Evolutionary conservation across 257 asterid species (phyloP), one percentile per base, ranked within the genome.

Genomic region (Echium plantagineum): DNA sequence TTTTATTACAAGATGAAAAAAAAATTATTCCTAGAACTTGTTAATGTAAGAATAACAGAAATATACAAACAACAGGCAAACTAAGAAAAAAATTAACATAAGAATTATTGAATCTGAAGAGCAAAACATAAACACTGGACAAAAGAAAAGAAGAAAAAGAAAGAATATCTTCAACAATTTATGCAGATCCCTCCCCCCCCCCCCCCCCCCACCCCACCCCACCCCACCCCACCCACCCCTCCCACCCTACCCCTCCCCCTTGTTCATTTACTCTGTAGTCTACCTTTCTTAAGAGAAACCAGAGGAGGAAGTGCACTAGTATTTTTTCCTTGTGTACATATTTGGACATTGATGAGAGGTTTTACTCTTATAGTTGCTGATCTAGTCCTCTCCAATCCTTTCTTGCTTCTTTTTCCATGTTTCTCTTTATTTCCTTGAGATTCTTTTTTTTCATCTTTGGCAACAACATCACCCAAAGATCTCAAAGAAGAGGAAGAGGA

Each of bases 281-380:
- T 67, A 47, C 78, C 79, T 71, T 78, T 86, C 80, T 77, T 86
- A 16, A 74, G 60, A 6, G 87, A 62, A 75, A 79, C 77, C 66
- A 80, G 26, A 21, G 94, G 87, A 48, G 91, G 85, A 70, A 76
- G 61, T 2, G 73, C 75, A 19, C 49, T 42, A 66, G 63, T 74
- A 72, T 49, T 76, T 70, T 81, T 89, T 16, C 69, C 84, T 54
- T 75, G 84, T 52, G 80, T 63, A 63, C 91, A 82, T 51, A 82
- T 73, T 22, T 91, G 94, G 68, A 86, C 85, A 73, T 79, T 83
- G 52, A 86, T 60, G 63, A 84, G 77, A 13, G 95, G 97, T 76
- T 90, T 84, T 54, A 84, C 74, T 62, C 85, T 79, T 47, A 80
- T 59, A 47, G 77, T 84, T 19, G 72, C 70, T 38, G 83, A 68